Conservation (phyloP, 768 basidiomycete genomes). For the Rhodotorula toruloides region DNA sequence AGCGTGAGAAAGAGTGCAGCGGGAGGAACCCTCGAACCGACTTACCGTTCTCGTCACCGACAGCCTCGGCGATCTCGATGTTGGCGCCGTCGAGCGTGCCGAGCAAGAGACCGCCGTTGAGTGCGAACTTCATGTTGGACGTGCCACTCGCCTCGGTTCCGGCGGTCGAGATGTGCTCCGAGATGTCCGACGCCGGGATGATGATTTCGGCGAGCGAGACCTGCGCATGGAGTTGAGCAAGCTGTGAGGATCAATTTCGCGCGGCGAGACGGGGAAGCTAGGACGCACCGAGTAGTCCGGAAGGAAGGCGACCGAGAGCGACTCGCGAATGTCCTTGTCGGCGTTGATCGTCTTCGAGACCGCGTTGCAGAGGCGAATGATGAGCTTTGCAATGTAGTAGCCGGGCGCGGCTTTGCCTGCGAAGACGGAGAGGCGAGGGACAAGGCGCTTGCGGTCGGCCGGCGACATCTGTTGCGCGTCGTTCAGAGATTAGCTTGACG, state of each 20-base stretch:
- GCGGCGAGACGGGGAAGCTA: neutral
- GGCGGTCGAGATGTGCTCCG: constrained; percentile 94
- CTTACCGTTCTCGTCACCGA: constrained; percentile 57
- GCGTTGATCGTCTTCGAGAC: constrained; percentile 71
- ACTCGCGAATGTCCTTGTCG: constrained; percentile 75
- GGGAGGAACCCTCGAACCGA: neutral
- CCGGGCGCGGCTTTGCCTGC: constrained; percentile 96
- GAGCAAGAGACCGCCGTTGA: constrained; percentile 77
- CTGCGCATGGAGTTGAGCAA: neutral
- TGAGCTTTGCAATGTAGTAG: constrained; percentile 49
- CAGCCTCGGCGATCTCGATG: constrained; percentile 93
- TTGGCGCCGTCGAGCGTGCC: constrained; percentile 73
- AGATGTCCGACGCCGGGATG: constrained; percentile 75
- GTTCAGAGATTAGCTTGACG: constrained; percentile 60
- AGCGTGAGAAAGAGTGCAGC: neutral
- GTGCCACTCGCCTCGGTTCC: constrained; percentile 8
- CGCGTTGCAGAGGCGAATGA: constrained; percentile 73
- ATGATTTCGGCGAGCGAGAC: constrained; percentile 45
- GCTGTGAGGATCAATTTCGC: no score
- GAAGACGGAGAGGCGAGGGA: constrained; percentile 81
- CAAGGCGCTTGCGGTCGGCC: constrained; percentile 72
- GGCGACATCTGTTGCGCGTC: constrained; percentile 61
- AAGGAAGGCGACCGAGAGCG: constrained; percentile 85
- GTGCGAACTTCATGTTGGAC: constrained; percentile 58
- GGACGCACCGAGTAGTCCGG: constrained; percentile 70